A percentile compares a stretch with the other conserved stretches of the same genome.
phyloP scores from a whole-genome alignment of 805 yeast genomes.

The Starmerella floris region DNA sequence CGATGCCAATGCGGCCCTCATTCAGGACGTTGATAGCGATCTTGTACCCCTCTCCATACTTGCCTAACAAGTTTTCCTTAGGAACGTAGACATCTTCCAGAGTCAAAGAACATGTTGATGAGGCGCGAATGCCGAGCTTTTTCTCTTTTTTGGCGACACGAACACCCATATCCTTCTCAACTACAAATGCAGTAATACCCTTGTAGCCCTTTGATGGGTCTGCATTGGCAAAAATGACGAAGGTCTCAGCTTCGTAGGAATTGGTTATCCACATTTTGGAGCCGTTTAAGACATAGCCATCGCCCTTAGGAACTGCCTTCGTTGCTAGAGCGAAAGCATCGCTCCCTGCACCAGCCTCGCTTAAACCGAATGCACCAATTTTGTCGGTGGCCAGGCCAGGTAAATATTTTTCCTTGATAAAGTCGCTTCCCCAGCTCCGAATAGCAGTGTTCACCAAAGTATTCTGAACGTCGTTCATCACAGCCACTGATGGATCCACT shows the following conservation, averaged over 20 bases:
- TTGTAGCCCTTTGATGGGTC: constrained; percentile 33
- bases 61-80: constrained; percentile 32
- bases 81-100: constrained; percentile 33
- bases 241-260: constrained; percentile 33
- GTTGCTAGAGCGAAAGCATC: constrained; percentile 35
- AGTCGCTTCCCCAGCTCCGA: constrained; percentile 30
- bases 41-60: constrained; percentile 35
- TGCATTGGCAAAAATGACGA: constrained; percentile 32
- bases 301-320: constrained; percentile 29
- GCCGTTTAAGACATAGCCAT: constrained; percentile 32
- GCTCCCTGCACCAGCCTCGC: constrained; percentile 33
- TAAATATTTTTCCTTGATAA: constrained; percentile 29
- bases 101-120: constrained; percentile 32
- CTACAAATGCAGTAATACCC: constrained; percentile 35
- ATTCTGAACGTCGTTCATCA: constrained; percentile 35
- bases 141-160: constrained; percentile 34
- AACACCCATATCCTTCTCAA: constrained; percentile 32
- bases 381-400: constrained; percentile 29
- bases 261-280: constrained; percentile 37
- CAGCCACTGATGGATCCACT: constrained; percentile 33
- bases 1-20: constrained; percentile 36
- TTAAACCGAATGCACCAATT: constrained; percentile 32
- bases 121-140: constrained; percentile 34
- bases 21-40: constrained; percentile 34
- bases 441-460: constrained; percentile 33